A percentile compares a stretch with the other conserved stretches of the same genome.
Evolutionary conservation across 306 rosid genomes (phyloP).

Genomic region (Casuarina equisetifolia): DNA sequence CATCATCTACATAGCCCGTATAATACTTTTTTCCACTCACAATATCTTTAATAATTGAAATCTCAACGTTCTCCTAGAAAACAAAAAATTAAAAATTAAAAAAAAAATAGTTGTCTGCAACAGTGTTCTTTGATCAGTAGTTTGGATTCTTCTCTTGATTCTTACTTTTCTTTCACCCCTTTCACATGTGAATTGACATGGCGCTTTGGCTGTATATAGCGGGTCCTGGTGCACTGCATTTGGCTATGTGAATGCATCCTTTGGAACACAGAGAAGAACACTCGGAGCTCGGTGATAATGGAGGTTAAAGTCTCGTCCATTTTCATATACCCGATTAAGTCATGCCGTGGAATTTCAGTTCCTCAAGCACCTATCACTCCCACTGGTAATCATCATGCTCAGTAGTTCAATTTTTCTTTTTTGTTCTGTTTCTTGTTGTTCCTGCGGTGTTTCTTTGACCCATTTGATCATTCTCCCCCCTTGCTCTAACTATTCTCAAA

Average conservation of each 20-base stretch:
- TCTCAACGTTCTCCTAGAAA: too few relatives aligned
- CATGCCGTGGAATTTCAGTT: slow-evolving; percentile 87
- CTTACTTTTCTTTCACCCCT: too few relatives aligned
- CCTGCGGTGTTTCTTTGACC: background rate
- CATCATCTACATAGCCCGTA: too few relatives aligned
- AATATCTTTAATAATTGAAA: too few relatives aligned
- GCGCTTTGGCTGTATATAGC: too few relatives aligned
- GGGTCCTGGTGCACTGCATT: too few relatives aligned
- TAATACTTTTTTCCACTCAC: too few relatives aligned
- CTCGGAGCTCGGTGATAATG: slow-evolving; percentile 6
- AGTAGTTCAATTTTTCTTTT: background rate
- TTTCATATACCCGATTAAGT: slow-evolving; percentile 74
- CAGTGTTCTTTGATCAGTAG: too few relatives aligned
- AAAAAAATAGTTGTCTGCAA: too few relatives aligned
- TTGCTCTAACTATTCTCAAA: background rate
- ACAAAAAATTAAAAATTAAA: too few relatives aligned
- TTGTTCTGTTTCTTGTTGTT: background rate
- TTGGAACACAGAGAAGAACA: background rate
- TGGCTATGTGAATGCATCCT: background rate
- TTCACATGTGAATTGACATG: too few relatives aligned
- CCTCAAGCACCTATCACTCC: slow-evolving; percentile 68
- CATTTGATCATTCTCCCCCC: background rate
- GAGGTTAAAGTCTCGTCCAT: slow-evolving; percentile 46
- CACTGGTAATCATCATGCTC: slow-evolving; percentile 39
- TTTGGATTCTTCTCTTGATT: too few relatives aligned